Base-by-base conservation (phyloP, 305 asterid genomes). In the Fraxinus sp. region DNA sequence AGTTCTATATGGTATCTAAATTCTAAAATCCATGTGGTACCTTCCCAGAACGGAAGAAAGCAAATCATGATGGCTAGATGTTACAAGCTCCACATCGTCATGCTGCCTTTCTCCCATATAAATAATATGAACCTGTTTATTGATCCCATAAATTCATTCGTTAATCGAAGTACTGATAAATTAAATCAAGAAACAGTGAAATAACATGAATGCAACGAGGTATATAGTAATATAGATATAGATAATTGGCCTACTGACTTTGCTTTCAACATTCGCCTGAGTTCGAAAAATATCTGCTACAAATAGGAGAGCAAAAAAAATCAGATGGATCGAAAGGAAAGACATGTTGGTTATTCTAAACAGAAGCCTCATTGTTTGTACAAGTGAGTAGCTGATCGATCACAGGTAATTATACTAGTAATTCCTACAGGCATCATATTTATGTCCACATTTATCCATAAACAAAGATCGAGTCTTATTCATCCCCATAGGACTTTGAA, bases 41-140 rank as follows among this genome's bases (percentile, higher is more conserved):
- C 89, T 87, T 81, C 90, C 88, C 28, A 87, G 86, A 13, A 86
- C 86, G 4, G 83, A 76, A 52, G 86, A 20, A 30, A 90, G 86
- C 86, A 87, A 80, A 36, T 90, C 84, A n/a, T 88, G 84, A 77
- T 88, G 91, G 37, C 79, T 35, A 16, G 88, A 81, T 62, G 85
- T 84, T 49, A 36, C 24, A 20, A 30, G 86, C 41, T 84, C 78
- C 1, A 44, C 78, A 64, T 86, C 84, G n/a, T 84, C 82, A 30
- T 86, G 84, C 22, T 37, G 80, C 82, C 82, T 86, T 36, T 83
- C 85, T 79, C 91, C 91, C 86, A 86, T 80, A 46, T 83, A 88
- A 35, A 87, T 88, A 44, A 88, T 80, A 16, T 87, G 68, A 55
- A 84, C 88, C 84, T 72, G 78, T 20, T 46, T 41, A 41, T 41